Evolutionary conservation across 106 monocot genomes (phyloP).

Genomic region (Dioscorea alata): DNA sequence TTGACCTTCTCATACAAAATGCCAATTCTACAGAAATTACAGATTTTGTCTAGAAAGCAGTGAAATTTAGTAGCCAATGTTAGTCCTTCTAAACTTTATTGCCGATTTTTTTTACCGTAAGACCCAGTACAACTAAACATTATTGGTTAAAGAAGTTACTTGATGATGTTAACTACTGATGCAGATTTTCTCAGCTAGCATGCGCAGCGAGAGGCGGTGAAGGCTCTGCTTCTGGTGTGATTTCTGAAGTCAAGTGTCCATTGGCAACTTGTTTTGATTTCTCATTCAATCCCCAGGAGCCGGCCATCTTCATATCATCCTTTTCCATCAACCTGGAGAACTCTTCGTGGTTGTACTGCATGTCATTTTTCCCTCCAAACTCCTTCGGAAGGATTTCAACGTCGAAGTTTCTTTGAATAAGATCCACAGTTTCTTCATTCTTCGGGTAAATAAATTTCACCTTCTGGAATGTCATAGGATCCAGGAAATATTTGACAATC

Average conservation of each 20-base stretch:
- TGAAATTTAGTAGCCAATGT: no score
- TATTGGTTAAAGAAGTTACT: no score
- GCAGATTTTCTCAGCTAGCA: background rate
- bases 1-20: no score
- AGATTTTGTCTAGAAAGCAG: no score
- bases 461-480: conserved; percentile 57
- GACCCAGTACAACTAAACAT: no score
- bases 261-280: conserved; percentile 5
- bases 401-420: conserved; percentile 53
- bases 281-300: conserved; percentile 33
- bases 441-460: conserved; percentile 77
- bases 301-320: conserved; percentile 43
- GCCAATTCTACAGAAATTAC: no score
- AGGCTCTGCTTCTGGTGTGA: conserved; percentile 5
- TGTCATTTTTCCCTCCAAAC: conserved; percentile 58
- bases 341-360: conserved; percentile 53
- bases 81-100: no score
- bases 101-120: no score
- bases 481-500: conserved; percentile 60
- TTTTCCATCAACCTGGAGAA: conserved; percentile 58
- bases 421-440: conserved; percentile 56
- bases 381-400: conserved; percentile 45
- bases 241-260: conserved; percentile 10
- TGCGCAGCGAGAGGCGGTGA: background rate
- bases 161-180: no score